Evolutionary conservation across 148 eudicot species (phyloP).

Genomic region (Rheum nobile): DNA sequence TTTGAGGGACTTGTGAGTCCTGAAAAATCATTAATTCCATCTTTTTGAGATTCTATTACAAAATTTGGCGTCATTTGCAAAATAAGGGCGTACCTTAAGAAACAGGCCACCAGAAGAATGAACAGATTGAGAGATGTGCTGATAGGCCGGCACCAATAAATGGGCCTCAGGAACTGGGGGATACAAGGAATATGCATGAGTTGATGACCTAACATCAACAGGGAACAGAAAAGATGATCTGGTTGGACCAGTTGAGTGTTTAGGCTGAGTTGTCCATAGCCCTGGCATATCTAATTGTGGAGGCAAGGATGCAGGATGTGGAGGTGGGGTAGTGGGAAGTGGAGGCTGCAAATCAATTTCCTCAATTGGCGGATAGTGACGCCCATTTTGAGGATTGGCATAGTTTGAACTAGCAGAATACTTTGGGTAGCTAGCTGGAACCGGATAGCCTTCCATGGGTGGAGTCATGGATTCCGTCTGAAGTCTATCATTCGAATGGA

Average conservation of each 20-base stretch:
- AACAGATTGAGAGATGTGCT: constrained; percentile 18
- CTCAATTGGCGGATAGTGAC: constrained; percentile 18
- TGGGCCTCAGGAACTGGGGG: constrained; percentile 29
- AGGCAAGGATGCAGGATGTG: constrained; percentile 31
- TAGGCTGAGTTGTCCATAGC: constrained; percentile 24
- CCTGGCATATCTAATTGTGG: constrained; percentile 30
- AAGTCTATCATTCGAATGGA: background rate
- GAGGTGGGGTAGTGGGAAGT: constrained; percentile 72
- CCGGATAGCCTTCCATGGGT: constrained; percentile 15
- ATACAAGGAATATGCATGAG: constrained; percentile 22
- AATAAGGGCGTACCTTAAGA: background rate
- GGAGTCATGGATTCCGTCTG: too few species aligned
- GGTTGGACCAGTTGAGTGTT: constrained; percentile 28
- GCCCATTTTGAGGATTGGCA: constrained; percentile 18
- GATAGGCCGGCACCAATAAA: constrained; percentile 19
- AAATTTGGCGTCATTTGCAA: background rate
- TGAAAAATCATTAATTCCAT: constrained; percentile 9
- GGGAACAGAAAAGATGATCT: constrained; percentile 47
- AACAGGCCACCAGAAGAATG: constrained; percentile 21
- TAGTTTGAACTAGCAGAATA: constrained; percentile 13
- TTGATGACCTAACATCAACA: constrained; percentile 23
- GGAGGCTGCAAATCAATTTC: constrained; percentile 43
- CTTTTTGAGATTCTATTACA: background rate
- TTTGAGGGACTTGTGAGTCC: constrained; percentile 34
- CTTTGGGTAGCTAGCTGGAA: constrained; percentile 16